phyloP scores from a whole-genome alignment of 129 eudicot species.

The Erigeron canadensis region DNA sequence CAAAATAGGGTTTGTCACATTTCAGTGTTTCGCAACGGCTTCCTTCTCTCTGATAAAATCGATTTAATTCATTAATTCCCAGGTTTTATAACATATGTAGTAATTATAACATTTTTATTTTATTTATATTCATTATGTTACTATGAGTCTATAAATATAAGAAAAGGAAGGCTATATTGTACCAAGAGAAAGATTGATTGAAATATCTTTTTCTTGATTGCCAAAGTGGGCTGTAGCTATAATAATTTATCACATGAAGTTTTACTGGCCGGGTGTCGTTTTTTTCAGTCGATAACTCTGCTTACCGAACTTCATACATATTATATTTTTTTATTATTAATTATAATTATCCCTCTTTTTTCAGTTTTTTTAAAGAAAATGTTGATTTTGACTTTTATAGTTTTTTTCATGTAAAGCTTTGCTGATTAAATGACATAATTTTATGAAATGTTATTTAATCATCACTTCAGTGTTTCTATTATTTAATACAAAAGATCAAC shows the following conservation, averaged over 20 bases:
- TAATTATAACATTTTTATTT: too few species aligned
- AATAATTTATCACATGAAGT: constrained; percentile 5
- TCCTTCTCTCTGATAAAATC: too few species aligned
- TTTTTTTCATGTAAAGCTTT: too few species aligned
- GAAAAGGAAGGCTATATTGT: constrained; percentile 21
- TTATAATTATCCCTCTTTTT: background rate
- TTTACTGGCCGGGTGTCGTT: constrained; percentile 42
- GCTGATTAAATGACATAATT: too few species aligned
- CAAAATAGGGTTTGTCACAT: constrained; percentile 17
- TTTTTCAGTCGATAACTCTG: constrained; percentile 31
- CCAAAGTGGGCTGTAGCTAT: constrained; percentile 37
- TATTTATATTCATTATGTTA: background rate
- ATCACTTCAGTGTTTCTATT: too few species aligned
- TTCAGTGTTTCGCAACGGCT: too few species aligned
- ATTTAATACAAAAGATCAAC: too few species aligned
- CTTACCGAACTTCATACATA: constrained; percentile 37
- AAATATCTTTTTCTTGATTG: constrained; percentile 27
- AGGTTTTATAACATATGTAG: background rate
- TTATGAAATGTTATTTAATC: too few species aligned
- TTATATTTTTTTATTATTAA: background rate
- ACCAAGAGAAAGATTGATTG: constrained; percentile 26
- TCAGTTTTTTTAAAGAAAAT: background rate
- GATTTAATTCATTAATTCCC: background rate
- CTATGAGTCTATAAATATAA: background rate
- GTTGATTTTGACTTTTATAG: background rate